Conservation (phyloP, 139 green algal genomes). For the Chlamydomonas incerta region DNA sequence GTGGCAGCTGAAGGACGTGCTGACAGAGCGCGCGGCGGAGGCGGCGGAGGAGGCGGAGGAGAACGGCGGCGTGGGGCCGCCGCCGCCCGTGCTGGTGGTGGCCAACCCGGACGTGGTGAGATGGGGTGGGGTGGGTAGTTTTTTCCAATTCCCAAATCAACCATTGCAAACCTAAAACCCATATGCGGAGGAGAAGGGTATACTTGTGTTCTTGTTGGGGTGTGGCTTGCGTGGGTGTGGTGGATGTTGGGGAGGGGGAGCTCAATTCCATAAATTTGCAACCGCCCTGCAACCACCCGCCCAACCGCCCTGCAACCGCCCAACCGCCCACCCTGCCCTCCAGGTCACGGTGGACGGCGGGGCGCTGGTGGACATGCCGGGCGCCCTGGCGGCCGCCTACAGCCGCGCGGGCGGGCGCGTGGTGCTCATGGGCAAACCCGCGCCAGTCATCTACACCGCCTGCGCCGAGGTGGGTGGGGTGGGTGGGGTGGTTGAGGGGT, state of each 20-base stretch:
- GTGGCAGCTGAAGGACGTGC: constrained; percentile 6
- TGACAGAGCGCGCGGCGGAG: not conserved
- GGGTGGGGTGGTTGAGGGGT: too few species aligned
- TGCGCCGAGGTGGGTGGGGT: not conserved
- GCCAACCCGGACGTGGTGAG: constrained; percentile 45
- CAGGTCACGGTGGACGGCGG: constrained; percentile 57
- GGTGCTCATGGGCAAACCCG: constrained; percentile 87
- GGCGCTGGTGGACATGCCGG: constrained; percentile 80
- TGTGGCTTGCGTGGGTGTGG: too few species aligned
- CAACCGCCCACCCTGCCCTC: not conserved
- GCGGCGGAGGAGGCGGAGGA: not conserved
- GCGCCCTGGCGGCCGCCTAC: constrained; percentile 77
- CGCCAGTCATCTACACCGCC: constrained; percentile 76
- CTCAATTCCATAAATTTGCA: too few species aligned
- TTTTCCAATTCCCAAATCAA: too few species aligned
- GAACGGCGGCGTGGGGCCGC: too few species aligned
- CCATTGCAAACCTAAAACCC: too few species aligned
- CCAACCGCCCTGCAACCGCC: too few species aligned
- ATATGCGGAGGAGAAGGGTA: too few species aligned
- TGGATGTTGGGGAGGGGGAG: too few species aligned
- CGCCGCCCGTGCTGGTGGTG: constrained; percentile 34
- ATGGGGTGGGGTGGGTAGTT: not conserved
- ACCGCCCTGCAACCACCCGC: not conserved
- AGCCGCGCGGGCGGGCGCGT: constrained; percentile 53
- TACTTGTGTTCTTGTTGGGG: too few species aligned